Evolutionary conservation across 2,329 filamentous ascomycete genomes (phyloP), one percentile per base, ranked within the genome.

Genomic region (Didymella segeticola): DNA sequence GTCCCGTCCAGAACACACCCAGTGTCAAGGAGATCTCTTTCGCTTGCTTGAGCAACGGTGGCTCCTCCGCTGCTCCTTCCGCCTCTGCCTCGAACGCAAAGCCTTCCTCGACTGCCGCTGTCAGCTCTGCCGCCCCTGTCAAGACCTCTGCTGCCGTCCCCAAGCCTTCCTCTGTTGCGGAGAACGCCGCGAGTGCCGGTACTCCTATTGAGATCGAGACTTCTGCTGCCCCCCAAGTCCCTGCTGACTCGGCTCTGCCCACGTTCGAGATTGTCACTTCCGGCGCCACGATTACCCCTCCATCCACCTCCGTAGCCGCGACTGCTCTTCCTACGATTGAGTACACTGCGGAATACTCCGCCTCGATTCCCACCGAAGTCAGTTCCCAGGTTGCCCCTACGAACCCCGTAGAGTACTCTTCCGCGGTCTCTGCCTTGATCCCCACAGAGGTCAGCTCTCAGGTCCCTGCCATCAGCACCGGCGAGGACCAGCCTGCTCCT

Each of bases 1-100:
- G 26, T 57, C 75, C 43, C 63, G 73, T 49, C 69, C 72, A 34
- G 23, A 75, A 73, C 66, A 69, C 58, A 62, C 74, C 51, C 10
- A 62, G 47, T 10, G 64, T 63, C 19, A 68, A 69, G 53, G 77
- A 79, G 62, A 83, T 85, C 57, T 82, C 80, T 50, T 85, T 85
- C 65, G 83, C 82, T 43, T 85, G 82, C 56, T 75, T 77, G 66
- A 70, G 61, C 50, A 52, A 61, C 43, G 64, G 62, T 6, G 53
- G 57, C 29, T 46, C 36, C 9, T 54, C 58, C 36, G 43, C 61
- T 17, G 8, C 56, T 22, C 46, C 52, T 10, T 25, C 42, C 14
- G 23, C 39, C 5, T 30, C 45, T n/a, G 25, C 46, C 12, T 51
- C 54, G 6, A 34, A 47, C 38, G 45, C 41, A 3, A 15, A 53